Percentiles rank a stretch among this genome's conserved stretches.
Evolutionary conservation across 2,329 filamentous ascomycete species (phyloP).

Genomic region (Sphaceloma murrayae): DNA sequence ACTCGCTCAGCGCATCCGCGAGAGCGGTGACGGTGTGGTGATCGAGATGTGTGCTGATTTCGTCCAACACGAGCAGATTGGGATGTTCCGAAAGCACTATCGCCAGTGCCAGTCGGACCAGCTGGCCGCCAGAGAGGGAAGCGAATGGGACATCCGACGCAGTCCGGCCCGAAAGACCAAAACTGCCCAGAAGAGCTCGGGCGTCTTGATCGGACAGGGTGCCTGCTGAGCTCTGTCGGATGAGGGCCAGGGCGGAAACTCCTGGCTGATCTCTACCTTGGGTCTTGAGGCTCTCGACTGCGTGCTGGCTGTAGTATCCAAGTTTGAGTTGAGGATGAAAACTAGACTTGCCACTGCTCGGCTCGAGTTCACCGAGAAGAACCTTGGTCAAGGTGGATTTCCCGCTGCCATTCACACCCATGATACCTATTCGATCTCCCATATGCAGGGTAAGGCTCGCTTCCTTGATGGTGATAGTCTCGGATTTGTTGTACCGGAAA

Average conservation of each 20-base stretch:
- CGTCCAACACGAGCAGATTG: constrained; percentile 67
- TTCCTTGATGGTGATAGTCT: constrained; percentile 47
- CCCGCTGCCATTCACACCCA: constrained; percentile 71
- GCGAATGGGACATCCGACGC: constrained; percentile 63
- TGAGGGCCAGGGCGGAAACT: constrained; percentile 56
- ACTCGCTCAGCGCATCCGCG: constrained; percentile 54
- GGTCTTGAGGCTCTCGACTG: constrained; percentile 58
- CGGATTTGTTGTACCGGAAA: constrained; percentile 49
- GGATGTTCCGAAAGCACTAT: constrained; percentile 58
- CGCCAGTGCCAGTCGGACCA: constrained; percentile 55
- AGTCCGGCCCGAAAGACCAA: constrained; percentile 60
- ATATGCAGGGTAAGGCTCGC: constrained; percentile 60
- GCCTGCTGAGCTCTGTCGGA: constrained; percentile 33
- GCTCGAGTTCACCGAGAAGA: constrained; percentile 51
- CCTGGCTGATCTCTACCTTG: constrained; percentile 42
- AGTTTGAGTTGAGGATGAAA: constrained; percentile 60
- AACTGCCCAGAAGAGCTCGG: constrained; percentile 54
- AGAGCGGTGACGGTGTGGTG: constrained; percentile 69
- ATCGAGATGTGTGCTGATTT: constrained; percentile 77
- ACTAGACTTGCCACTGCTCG: constrained; percentile 52
- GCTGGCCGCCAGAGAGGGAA: constrained; percentile 71
- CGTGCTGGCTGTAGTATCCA: constrained; percentile 73
- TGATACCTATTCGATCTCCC: constrained; percentile 64
- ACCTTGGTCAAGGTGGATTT: constrained; percentile 71
- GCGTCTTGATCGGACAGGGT: constrained; percentile 53